phyloP scores from a whole-genome alignment of 2,329 filamentous ascomycete species.

The Lithohypha guttulata region DNA sequence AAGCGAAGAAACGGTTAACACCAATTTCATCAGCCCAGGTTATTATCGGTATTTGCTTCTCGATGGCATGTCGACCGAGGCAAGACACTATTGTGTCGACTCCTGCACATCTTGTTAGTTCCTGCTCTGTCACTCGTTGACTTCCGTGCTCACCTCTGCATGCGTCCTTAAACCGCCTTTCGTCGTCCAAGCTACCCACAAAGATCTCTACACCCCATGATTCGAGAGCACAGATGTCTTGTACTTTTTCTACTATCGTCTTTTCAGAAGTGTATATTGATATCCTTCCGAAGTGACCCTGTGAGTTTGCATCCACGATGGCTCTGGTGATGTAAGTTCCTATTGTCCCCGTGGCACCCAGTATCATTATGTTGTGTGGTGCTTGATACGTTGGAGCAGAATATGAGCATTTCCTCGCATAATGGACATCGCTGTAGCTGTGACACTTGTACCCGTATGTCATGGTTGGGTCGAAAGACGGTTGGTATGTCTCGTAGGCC shows the following conservation, averaged over 20 bases:
- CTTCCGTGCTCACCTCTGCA: slow-evolving; percentile 36
- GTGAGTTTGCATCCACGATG: slow-evolving; percentile 31
- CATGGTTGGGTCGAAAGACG: slow-evolving; percentile 7
- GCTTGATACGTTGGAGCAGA: slow-evolving; percentile 7
- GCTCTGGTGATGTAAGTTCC: slow-evolving; percentile 41
- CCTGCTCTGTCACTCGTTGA: background rate
- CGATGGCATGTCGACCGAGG: slow-evolving; percentile 53
- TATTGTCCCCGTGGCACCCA: slow-evolving; percentile 45
- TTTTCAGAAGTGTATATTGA: slow-evolving; percentile 47
- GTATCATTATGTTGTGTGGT: slow-evolving; percentile 38
- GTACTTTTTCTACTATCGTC: slow-evolving; percentile 41
- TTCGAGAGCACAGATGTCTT: slow-evolving; percentile 39
- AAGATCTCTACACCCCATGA: slow-evolving; percentile 43
- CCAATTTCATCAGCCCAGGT: slow-evolving; percentile 45
- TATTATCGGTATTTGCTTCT: slow-evolving; percentile 52
- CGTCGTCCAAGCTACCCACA: slow-evolving; percentile 44
- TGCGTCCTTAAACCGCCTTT: slow-evolving; percentile 44
- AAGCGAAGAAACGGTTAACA: slow-evolving; percentile 56
- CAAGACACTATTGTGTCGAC: slow-evolving; percentile 57
- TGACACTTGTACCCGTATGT: slow-evolving; percentile 9
- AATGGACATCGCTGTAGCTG: slow-evolving; percentile 5
- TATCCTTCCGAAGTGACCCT: slow-evolving; percentile 39
- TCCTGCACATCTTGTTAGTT: slow-evolving; percentile 18
- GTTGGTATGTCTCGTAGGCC: slow-evolving; percentile 10
- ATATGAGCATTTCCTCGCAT: slow-evolving; percentile 6